Base-by-base conservation (phyloP, 83 land plant genomes). In the Picea abies region DNA sequence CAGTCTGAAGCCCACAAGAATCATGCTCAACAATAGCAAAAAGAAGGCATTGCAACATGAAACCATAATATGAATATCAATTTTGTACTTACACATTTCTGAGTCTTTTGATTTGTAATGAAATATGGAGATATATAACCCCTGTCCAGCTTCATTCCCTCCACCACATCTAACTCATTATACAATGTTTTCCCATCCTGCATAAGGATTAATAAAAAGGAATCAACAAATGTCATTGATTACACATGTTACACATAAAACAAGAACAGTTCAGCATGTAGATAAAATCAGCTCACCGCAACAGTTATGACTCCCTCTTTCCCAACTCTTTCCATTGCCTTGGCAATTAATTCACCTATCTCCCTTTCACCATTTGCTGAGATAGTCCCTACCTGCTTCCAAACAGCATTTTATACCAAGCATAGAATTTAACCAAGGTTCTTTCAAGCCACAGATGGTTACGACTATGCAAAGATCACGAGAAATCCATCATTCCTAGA, bases 361-460 rank as follows among this genome's bases (percentile, higher is more conserved):
- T 96, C 99, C 76, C 96, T 91, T 11, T 96, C 99, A n/a, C 99
- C 99, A 90, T 96, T 95, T 49, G 99, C 94, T 62, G 99, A 96
- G 63, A 95, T 96, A 3, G 99, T 96, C 5, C 96, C 99, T 68
- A 95, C 99, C 99, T 96, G 78, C 63, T 76, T 44, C 52, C 60
- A 78, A 52, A 25, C 41, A 37, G 68, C 10, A 83, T 25, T 63
- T 79, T 41, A 76, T 52, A 10, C 19, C 11, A 52, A 52, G 35
- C 78, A 76, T 25, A 49, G 12, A 52, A 22, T 47, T 49, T 25
- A 49, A 7, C 16, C 16, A 15, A 16, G 26, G 15, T 16, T 69
- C 7, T 39, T 39, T 69, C 37, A 35, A 35, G 37, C 73, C 19
- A 32, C 17, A 16, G 12, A 49, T 73, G 19, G 20, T 37, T n/a